phyloP scores from a whole-genome alignment of 495 filamentous ascomycete species.

The Penicillium chermesinum region DNA sequence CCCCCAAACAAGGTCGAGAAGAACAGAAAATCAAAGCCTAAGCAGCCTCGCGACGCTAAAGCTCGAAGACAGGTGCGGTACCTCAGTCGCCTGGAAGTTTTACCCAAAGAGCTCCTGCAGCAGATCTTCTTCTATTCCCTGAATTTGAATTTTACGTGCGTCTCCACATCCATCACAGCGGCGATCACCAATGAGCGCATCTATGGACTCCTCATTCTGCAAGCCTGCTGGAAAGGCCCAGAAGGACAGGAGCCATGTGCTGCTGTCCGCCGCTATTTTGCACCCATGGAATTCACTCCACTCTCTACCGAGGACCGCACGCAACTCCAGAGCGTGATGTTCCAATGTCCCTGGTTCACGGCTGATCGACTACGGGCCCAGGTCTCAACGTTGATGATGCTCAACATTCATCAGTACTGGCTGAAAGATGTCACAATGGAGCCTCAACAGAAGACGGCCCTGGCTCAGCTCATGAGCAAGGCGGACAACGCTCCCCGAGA shows the following conservation, averaged over 20 bases:
- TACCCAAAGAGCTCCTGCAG: constrained; percentile 52
- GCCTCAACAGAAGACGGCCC: constrained; percentile 7
- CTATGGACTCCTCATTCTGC: constrained; percentile 34
- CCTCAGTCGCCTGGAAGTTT: constrained; percentile 40
- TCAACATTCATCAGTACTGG: constrained; percentile 34
- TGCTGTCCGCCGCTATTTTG: constrained; percentile 23
- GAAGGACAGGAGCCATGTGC: not conserved
- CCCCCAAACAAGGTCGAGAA: not conserved
- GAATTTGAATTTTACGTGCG: constrained; percentile 44
- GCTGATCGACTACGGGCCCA: constrained; percentile 24
- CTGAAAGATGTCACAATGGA: constrained; percentile 25
- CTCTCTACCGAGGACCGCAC: constrained; percentile 18
- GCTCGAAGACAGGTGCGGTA: not conserved
- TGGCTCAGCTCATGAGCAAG: constrained; percentile 23
- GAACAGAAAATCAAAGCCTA: not conserved
- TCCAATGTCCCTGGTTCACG: constrained; percentile 39
- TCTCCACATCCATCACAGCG: constrained; percentile 33
- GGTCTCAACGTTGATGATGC: constrained; percentile 29
- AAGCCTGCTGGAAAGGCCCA: constrained; percentile 38
- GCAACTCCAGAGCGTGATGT: constrained; percentile 27
- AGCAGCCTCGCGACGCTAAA: not conserved
- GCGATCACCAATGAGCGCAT: constrained; percentile 40
- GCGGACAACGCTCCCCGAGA: constrained; percentile 5
- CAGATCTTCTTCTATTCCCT: constrained; percentile 47
- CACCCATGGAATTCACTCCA: constrained; percentile 30